A percentile compares a stretch with the other conserved stretches of the same genome.
Evolutionary conservation across 352 stramenopile genomes (phyloP).

Genomic region (Globisporangium cylindrosporum): DNA sequence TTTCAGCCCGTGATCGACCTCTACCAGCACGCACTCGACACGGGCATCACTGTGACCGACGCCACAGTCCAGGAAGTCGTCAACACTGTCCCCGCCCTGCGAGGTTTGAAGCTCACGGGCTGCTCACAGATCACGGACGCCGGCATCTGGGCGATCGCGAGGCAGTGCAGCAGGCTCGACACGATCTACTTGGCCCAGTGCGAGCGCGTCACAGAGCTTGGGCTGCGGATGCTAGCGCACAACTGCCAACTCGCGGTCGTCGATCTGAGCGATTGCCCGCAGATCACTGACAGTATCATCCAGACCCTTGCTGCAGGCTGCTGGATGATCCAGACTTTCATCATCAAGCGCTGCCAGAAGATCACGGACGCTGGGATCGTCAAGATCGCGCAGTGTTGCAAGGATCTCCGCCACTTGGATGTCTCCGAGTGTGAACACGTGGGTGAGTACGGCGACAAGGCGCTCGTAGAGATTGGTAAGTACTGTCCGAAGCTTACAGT

Average conservation of each 20-base stretch:
- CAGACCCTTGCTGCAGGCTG: slow-evolving; percentile 85
- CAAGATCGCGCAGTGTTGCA: slow-evolving; percentile 87
- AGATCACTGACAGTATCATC: slow-evolving; percentile 81
- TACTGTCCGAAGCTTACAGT: slow-evolving; percentile 72
- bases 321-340: slow-evolving; percentile 81
- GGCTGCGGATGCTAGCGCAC: slow-evolving; percentile 85
- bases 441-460: slow-evolving; percentile 92
- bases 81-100: slow-evolving; percentile 60
- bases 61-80: slow-evolving; percentile 90
- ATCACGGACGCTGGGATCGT: slow-evolving; percentile 85
- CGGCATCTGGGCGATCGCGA: slow-evolving; percentile 81
- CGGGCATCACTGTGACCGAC: slow-evolving; percentile 84
- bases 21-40: slow-evolving; percentile 83
- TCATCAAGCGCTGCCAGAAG: slow-evolving; percentile 74
- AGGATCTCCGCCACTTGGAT: slow-evolving; percentile 74
- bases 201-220: slow-evolving; percentile 82
- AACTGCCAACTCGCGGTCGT: slow-evolving; percentile 79
- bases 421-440: slow-evolving; percentile 84
- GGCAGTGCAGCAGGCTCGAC: slow-evolving; percentile 62
- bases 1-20: slow-evolving; percentile 83
- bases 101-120: slow-evolving; percentile 53
- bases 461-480: slow-evolving; percentile 84
- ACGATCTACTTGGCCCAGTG: slow-evolving; percentile 83
- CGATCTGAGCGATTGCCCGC: slow-evolving; percentile 83
- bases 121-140: slow-evolving; percentile 87